Evolutionary conservation across 2,329 filamentous ascomycete genomes (phyloP).

Genomic region (Epichloe aotearoae): DNA sequence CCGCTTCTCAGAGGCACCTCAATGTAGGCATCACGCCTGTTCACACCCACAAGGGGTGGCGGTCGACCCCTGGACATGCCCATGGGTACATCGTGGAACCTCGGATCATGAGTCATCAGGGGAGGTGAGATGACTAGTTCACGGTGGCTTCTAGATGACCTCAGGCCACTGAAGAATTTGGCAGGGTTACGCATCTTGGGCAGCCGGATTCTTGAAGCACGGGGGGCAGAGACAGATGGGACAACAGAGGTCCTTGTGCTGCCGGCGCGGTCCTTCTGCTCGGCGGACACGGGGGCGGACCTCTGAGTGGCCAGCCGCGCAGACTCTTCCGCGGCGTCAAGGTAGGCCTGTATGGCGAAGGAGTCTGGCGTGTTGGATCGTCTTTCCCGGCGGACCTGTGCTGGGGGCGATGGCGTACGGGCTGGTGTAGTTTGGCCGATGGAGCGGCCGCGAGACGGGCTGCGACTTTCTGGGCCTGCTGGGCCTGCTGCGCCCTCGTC

Average conservation of each 20-base stretch:
- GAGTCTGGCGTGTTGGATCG: neutral
- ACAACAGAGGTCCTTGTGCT: neutral
- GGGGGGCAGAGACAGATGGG: neutral
- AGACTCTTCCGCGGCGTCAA: neutral
- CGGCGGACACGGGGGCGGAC: neutral
- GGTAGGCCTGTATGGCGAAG: neutral
- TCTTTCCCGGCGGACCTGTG: neutral
- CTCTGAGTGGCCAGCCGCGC: neutral
- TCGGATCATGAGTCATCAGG: slow-evolving; percentile 12
- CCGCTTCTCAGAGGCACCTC: slow-evolving; percentile 22
- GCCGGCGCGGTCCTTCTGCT: neutral
- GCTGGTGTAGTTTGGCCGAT: neutral
- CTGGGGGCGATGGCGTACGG: neutral
- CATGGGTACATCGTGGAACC: slow-evolving; percentile 15
- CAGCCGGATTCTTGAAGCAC: slow-evolving; percentile 19
- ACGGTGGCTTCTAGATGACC: slow-evolving; percentile 9
- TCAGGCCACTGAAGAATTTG: slow-evolving; percentile 9
- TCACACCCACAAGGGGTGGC: neutral
- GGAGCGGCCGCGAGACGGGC: neutral
- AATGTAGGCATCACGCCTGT: slow-evolving; percentile 5
- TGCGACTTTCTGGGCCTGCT: neutral
- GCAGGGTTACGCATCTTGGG: slow-evolving; percentile 25
- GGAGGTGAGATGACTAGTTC: slow-evolving; percentile 20
- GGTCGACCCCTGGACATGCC: slow-evolving; percentile 5
- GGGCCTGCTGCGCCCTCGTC: neutral